These are phyloP conservation scores for Taxawa tesnikishii DNA, from an alignment of 2,329 filamentous ascomycete genomes.

Conservation along the genomic window DNA sequence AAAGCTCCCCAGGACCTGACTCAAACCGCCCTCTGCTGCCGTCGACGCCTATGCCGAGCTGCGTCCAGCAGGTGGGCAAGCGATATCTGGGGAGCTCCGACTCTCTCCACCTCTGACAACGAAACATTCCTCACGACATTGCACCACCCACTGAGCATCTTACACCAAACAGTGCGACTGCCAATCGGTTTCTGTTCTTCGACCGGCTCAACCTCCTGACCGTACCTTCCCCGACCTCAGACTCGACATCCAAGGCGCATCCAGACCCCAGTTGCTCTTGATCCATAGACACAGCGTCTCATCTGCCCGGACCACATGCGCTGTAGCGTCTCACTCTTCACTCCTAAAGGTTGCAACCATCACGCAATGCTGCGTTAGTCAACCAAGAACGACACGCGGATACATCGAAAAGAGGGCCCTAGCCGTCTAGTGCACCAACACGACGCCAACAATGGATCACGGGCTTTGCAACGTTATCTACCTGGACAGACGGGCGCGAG, in stretches of 20 bases:
- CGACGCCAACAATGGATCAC: slow-evolving; percentile 24
- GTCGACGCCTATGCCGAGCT: no score
- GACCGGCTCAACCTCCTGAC: not conserved
- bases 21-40: no score
- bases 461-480: slow-evolving; percentile 32
- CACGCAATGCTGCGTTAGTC: not conserved
- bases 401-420: not conserved
- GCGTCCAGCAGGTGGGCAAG: no score
- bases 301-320: no score
- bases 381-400: not conserved
- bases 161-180: not conserved
- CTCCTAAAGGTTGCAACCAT: not conserved
- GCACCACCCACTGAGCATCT: not conserved
- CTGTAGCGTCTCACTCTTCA: no score
- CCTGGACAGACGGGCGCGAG: slow-evolving; percentile 26
- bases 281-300: no score
- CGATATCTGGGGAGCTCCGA: no score
- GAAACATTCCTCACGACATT: not conserved
- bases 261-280: not conserved
- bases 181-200: not conserved
- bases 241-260: not conserved
- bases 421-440: not conserved
- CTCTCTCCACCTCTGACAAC: no score
- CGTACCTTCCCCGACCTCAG: not conserved
- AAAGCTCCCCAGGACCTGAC: no score